A percentile compares a stretch with the other conserved stretches of the same genome.
Evolutionary conservation across 1,284 basidiomycete genomes (phyloP).

Genomic region (Ustilago hordei): DNA sequence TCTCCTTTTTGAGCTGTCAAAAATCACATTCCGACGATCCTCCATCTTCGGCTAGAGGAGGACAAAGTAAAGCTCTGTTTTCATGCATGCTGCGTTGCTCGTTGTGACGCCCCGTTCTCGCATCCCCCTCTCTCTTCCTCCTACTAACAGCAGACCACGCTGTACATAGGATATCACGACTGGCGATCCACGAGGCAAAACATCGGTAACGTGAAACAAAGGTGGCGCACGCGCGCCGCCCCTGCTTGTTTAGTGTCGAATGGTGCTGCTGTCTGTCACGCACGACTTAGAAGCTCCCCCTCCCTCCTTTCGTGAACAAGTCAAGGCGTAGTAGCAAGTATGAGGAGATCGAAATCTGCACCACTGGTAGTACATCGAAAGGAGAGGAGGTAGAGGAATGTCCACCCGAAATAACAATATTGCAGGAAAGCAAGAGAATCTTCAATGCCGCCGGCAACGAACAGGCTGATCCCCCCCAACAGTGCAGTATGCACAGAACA

Average conservation of each 20-base stretch:
- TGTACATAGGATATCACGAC: background rate
- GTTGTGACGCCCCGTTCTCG: slow-evolving; percentile 4
- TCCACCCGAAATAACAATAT: background rate
- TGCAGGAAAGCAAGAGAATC: slow-evolving; percentile 6
- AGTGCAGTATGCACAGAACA: slow-evolving; percentile 5
- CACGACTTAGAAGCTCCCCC: background rate
- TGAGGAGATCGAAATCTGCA: slow-evolving; percentile 3
- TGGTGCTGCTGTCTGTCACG: background rate
- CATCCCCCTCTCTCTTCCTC: background rate
- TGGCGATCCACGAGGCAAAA: slow-evolving; percentile 12
- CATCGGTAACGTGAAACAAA: background rate
- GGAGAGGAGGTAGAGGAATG: slow-evolving; percentile 6
- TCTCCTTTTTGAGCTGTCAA: background rate
- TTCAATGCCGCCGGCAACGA: slow-evolving; percentile 7
- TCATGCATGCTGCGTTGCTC: slow-evolving; percentile 17
- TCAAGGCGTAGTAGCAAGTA: background rate
- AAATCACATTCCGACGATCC: slow-evolving; percentile 25
- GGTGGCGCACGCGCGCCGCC: slow-evolving; percentile 21
- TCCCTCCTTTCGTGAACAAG: too few relatives aligned
- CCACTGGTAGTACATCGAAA: background rate
- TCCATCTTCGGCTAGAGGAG: background rate
- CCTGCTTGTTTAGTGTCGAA: slow-evolving; percentile 2
- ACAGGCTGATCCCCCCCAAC: background rate
- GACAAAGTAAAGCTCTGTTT: background rate
- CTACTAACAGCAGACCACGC: background rate